Evolutionary conservation across 1,284 basidiomycete species (phyloP).

Genomic region (Boletus mariae): DNA sequence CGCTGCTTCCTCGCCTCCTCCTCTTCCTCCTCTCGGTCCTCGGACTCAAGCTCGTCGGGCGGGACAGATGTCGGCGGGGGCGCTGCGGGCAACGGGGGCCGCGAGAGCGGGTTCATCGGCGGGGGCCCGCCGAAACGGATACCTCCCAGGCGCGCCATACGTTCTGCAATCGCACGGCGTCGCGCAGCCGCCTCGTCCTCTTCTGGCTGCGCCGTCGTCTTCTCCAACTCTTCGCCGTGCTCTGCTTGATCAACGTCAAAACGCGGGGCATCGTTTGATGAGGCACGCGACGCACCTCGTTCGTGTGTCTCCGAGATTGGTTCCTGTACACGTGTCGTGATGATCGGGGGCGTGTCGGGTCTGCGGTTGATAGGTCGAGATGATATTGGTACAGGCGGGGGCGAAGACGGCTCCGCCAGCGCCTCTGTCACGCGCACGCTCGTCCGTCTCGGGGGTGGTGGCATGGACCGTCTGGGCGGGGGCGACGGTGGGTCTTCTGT

Average conservation of each 20-base stretch:
- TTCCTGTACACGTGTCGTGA: slow-evolving; percentile 20
- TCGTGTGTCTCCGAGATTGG: slow-evolving; percentile 2
- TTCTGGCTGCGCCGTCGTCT: slow-evolving; percentile 14
- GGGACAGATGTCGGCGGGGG: slow-evolving; percentile 36
- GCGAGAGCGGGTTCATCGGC: slow-evolving; percentile 43
- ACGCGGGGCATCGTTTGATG: too few relatives aligned
- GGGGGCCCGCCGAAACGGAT: slow-evolving; percentile 65
- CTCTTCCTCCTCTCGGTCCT: slow-evolving; percentile 36
- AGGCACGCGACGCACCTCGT: slow-evolving; percentile 6
- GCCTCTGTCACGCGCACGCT: slow-evolving; percentile 16
- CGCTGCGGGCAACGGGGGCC: slow-evolving; percentile 41
- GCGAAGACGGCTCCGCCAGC: slow-evolving; percentile 12
- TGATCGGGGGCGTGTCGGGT: slow-evolving; percentile 24
- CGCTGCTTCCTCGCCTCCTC: slow-evolving; percentile 65
- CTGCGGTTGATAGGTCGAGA: slow-evolving; percentile 12
- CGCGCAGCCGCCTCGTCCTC: slow-evolving; percentile 49
- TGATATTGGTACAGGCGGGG: slow-evolving; percentile 18
- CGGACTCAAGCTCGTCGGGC: slow-evolving; percentile 25
- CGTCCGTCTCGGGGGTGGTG: slow-evolving; percentile 22
- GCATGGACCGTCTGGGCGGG: slow-evolving; percentile 16
- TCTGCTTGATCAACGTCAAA: background rate
- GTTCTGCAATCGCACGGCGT: slow-evolving; percentile 67
- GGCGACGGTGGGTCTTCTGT: slow-evolving; percentile 11
- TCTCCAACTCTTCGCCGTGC: slow-evolving; percentile 5
- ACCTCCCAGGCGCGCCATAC: slow-evolving; percentile 76